These are phyloP conservation scores for Canna indica DNA, from an alignment of 176 grass and related monocot genomes.

Conservation along the genomic window DNA sequence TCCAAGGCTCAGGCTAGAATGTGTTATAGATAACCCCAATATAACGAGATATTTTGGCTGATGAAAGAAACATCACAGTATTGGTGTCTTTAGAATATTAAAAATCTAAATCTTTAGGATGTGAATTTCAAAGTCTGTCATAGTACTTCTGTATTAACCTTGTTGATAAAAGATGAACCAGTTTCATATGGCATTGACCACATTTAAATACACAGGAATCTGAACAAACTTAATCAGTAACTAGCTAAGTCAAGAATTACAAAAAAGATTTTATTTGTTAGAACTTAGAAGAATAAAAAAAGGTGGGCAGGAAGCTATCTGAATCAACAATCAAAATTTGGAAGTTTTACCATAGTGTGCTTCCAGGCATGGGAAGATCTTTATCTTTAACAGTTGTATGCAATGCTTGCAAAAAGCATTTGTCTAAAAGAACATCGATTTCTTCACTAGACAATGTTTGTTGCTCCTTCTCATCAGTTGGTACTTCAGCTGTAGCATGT, in stretches of 20 bases:
- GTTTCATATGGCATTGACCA: neutral
- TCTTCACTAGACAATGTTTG: constrained; percentile 68
- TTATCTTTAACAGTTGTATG: constrained; percentile 74
- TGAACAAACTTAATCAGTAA: neutral
- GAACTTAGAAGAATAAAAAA: neutral
- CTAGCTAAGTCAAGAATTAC: neutral
- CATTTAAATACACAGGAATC: neutral
- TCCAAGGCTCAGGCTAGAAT: neutral
- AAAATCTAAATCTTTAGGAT: neutral
- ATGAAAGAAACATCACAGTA: neutral
- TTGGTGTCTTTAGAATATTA: neutral
- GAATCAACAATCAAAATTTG: neutral
- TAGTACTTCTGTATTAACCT: neutral
- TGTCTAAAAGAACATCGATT: constrained; percentile 73
- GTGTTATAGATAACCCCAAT: neutral
- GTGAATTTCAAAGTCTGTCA: neutral
- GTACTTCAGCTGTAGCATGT: constrained; percentile 28
- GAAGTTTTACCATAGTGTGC: constrained; percentile 63
- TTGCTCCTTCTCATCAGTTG: constrained; percentile 43
- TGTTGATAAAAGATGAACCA: neutral
- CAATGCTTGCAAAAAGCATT: constrained; percentile 85
- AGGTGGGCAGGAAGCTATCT: neutral
- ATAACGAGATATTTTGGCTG: neutral
- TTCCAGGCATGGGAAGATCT: constrained; percentile 81
- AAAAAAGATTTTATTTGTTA: neutral